Conservation (phyloP, 805 yeast species). For the Myxozyma nipponensis region DNA sequence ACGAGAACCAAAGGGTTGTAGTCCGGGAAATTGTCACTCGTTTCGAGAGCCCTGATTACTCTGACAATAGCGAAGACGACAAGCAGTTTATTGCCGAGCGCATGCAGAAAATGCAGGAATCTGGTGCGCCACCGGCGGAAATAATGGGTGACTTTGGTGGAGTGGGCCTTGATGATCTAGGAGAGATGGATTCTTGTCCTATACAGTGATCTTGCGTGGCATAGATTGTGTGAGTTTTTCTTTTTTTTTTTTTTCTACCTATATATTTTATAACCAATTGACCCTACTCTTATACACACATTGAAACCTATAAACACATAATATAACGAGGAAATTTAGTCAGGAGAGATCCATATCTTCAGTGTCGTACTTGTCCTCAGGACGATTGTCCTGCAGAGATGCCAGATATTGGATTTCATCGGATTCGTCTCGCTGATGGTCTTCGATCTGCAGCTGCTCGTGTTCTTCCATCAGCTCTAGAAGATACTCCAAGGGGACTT, state of each 20-base stretch:
- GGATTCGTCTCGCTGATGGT: conserved; percentile 1
- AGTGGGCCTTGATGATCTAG: conserved; percentile 1
- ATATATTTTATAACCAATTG: too few relatives aligned
- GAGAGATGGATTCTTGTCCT: too few relatives aligned
- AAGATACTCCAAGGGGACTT: background rate
- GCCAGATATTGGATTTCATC: background rate
- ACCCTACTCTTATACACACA: too few relatives aligned
- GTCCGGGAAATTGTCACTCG: conserved; percentile 58
- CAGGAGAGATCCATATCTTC: background rate
- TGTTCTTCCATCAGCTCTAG: background rate
- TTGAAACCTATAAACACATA: too few relatives aligned
- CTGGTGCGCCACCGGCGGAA: conserved; percentile 79
- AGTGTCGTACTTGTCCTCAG: background rate
- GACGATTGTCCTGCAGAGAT: background rate
- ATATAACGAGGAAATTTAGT: too few relatives aligned
- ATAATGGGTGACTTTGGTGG: conserved; percentile 52
- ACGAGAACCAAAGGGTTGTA: conserved; percentile 57
- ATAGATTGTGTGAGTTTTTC: too few relatives aligned
- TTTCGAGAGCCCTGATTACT: conserved; percentile 64
- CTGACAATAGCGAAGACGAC: conserved; percentile 44
- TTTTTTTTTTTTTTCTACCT: too few relatives aligned
- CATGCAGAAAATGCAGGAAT: conserved; percentile 59
- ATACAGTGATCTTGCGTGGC: too few relatives aligned
- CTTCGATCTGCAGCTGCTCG: too few relatives aligned
- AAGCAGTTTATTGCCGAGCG: conserved; percentile 53